Evolutionary conservation across 73 alveolate genomes (phyloP), one percentile per base, ranked within the genome.

Genomic region (Paramecium sonneborni): DNA sequence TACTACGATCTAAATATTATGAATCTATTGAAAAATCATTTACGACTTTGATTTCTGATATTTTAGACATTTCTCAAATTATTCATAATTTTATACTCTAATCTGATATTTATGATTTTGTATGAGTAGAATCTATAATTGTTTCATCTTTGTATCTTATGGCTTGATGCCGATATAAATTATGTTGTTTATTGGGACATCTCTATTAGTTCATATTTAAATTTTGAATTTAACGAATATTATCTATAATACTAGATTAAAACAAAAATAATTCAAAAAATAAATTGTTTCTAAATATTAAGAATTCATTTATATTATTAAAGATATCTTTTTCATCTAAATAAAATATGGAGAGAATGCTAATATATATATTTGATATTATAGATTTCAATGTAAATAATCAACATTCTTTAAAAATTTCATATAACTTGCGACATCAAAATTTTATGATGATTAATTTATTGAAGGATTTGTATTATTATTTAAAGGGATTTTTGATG

Each of bases 21-120:
- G 87, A 74, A 18, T 74, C 87, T 30, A 74, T 18, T 74, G 87
- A 74, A 18, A 74, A 74, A 39, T 74, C 87, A 39, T 74, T 74
- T n/a, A 74, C 87, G 5, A 74, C 58, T 74, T 39, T 74, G 43
- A 74, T 74, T 23, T 74, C 87, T 28, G 87, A 74, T 0, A 74
- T 37, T 37, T 74, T 74, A 6, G 87, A 74, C 37, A 74, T 30
- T 62, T 62, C 84, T 62, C 39, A 32, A 32, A 62, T 62, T 30
- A 30, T 62, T 30, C 48, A 11, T 1, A 62, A 32, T 26, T 62
- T 52, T 6, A 52, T 62, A 62, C 84, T 62, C 44, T 62, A 62
- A 30, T 62, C 84, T 28, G 84, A 62, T n/a, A 30, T 52, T 7
- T 52, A n/a, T 52, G 68, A 52, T 52, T 52, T 52, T n/a, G 68